phyloP scores from a whole-genome alignment of 139 green algal species.

The Desmodesmus armatus region DNA sequence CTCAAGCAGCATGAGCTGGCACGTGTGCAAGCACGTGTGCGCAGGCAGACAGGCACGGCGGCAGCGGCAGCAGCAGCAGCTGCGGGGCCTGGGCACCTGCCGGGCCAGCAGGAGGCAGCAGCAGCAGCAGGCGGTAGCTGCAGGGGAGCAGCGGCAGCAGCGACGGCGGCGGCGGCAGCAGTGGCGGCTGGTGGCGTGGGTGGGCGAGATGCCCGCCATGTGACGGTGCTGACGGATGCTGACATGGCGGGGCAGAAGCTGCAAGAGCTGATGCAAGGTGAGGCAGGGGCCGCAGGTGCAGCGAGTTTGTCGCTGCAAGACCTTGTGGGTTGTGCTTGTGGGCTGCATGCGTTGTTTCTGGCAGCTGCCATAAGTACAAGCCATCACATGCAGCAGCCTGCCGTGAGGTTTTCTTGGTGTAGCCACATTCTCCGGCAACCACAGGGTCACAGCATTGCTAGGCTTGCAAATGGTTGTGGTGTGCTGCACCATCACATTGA shows the following conservation, averaged over 20 bases:
- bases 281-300: no score
- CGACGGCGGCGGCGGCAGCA: constrained; percentile 8
- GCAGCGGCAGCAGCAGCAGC: constrained; percentile 36
- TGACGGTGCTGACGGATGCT: constrained; percentile 28
- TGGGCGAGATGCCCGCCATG: constrained; percentile 15
- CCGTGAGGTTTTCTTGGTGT: no score
- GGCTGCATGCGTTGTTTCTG: no score
- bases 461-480: no score
- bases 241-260: constrained; percentile 20
- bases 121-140: not conserved
- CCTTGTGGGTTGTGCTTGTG: no score
- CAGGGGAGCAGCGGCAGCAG: constrained; percentile 20
- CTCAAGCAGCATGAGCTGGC: constrained; percentile 34
- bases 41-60: constrained; percentile 25
- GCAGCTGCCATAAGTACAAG: no score
- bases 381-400: no score
- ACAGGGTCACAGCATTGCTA: no score
- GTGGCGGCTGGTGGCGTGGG: constrained; percentile 26
- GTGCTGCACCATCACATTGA: no score
- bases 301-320: no score
- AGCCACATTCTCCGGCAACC: no score
- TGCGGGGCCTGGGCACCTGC: constrained; percentile 12
- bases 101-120: not conserved
- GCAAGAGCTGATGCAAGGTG: constrained; percentile 16
- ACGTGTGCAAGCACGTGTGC: constrained; percentile 29